Evolutionary conservation across 1,284 basidiomycete genomes (phyloP), one percentile per base, ranked within the genome.

Genomic region (Naganishia liquefaciens): DNA sequence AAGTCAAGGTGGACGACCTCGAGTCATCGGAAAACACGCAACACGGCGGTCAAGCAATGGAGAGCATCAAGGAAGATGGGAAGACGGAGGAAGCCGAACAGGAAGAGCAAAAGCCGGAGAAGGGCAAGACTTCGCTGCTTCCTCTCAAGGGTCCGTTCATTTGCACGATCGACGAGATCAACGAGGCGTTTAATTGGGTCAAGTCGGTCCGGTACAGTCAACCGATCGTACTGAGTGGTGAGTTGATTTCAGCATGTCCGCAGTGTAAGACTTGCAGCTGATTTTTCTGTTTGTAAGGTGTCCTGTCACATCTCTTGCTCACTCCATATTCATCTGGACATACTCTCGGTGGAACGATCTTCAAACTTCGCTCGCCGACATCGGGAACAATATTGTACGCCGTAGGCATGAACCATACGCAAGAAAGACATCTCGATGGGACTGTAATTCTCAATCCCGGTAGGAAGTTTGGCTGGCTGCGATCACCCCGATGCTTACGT

Each of bases 321-420:
- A 96, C 94, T 19, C 94, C 96, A 0, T 97, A 96, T 81, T 90
- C 91, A 69, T 91, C 93, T 13, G 96, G 96, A 0, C 94, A 98
- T 77, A 91, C 92, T 0, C 85, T 99, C 21, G 96, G 96, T 70
- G 96, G 95, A 54, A 93, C 94, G 2, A 90, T 99, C 69, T 99
- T 94, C 94, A 98, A 98, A 77, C 89, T 99, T 67, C 88, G 96
- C 43, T 97, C 93, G 0, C 94, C 96, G 1, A 93, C 93, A 0
- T 91, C 92, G 9, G 95, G 94, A 7, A 98, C 96, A 3, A 88
- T 99, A 21, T 82, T 99, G 33, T 96, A 99, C 75, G 95, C 94
- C 13, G 91, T 98, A 21, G 88, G 95, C 71, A 86, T 98, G 82
- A 99, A 99, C 76, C 96, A 99, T 77, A 94, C 93, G 83, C 86